Base-by-base conservation (phyloP, 257 asterid species). In the Cinchona pubescens region DNA sequence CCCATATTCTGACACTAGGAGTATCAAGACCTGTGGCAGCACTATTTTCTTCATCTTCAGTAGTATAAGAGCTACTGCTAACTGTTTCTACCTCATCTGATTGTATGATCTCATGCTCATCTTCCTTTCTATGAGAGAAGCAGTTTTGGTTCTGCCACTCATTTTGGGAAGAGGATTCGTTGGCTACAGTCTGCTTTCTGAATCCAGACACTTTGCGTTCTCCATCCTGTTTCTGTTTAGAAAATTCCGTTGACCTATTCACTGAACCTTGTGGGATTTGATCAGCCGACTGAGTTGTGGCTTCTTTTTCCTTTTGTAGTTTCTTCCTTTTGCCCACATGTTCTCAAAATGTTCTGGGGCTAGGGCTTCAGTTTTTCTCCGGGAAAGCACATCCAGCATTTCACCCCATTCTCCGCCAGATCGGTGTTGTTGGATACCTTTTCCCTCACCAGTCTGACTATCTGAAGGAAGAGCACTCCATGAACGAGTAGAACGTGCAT, bases 261-360 rank as follows among this genome's bases (percentile, higher is more conserved):
- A 45, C 80, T 64, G 92, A 83, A 84, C 81, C 85, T 67, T 64
- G 82, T 43, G 76, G 80, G 18, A 56, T 69, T 72, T 84, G 85
- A 85, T 76, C 84, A 69, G 76, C 79, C 14, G 63, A 75, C 69
- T 71, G 87, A 81, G 76, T 73, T 58, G 67, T 71, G 40, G 75
- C 92, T 69, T 85, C 92, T 76, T 86, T 89, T 86, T 89, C 79
- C 81, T 85, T 80, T 79, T 86, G 84, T 92, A 95, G 86, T 89
- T 83, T 88, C 86, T 90, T 71, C 99, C 99, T 82, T 88, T 92
- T 14, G 97, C 76, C 99, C 99, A 92, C 98, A 95, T 88, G 82
- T 90, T 93, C 78, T 95, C 99, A 72, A 92, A 91, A 87, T 92
- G 90, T 78, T 95, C 96, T 21, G 98, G 99, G 62, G 96, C 93